phyloP scores from a whole-genome alignment of 768 basidiomycete genomes.

The Dioszegia aurantiaca region DNA sequence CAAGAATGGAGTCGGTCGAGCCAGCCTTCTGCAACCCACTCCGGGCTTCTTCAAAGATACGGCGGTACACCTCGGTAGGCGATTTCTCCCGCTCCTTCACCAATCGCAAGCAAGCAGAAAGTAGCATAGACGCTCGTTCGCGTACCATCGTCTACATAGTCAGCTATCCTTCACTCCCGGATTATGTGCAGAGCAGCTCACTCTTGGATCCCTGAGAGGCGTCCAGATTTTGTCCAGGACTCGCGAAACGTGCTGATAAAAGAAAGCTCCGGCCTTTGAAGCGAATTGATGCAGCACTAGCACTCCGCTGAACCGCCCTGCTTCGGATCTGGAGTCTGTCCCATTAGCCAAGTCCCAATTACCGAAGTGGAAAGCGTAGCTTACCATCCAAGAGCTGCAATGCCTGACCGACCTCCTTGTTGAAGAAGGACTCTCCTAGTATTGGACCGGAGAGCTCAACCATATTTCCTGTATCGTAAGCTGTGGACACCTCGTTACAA shows the following conservation, averaged over 20 bases:
- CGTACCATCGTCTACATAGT: slow-evolving; percentile 64
- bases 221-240: slow-evolving; percentile 91
- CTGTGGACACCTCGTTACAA: neutral
- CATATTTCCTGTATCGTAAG: slow-evolving; percentile 58
- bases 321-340: slow-evolving; percentile 70
- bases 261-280: slow-evolving; percentile 77
- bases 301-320: slow-evolving; percentile 86
- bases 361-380: slow-evolving; percentile 9
- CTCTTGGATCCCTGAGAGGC: slow-evolving; percentile 80
- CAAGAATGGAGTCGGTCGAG: slow-evolving; percentile 86
- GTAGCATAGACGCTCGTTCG: slow-evolving; percentile 86
- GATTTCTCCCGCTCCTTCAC: slow-evolving; percentile 68
- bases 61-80: slow-evolving; percentile 62
- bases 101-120: slow-evolving; percentile 90
- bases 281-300: slow-evolving; percentile 92
- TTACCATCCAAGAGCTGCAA: slow-evolving; percentile 65
- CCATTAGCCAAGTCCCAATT: slow-evolving; percentile 9
- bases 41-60: slow-evolving; percentile 87
- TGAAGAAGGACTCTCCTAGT: slow-evolving; percentile 85
- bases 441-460: slow-evolving; percentile 75
- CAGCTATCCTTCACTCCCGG: slow-evolving; percentile 1
- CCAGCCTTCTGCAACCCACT: slow-evolving; percentile 67
- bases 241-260: slow-evolving; percentile 79
- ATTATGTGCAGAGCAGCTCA: no score
- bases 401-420: slow-evolving; percentile 79